phyloP scores from a whole-genome alignment of 1,284 basidiomycete genomes.

The Cerrena zonata region DNA sequence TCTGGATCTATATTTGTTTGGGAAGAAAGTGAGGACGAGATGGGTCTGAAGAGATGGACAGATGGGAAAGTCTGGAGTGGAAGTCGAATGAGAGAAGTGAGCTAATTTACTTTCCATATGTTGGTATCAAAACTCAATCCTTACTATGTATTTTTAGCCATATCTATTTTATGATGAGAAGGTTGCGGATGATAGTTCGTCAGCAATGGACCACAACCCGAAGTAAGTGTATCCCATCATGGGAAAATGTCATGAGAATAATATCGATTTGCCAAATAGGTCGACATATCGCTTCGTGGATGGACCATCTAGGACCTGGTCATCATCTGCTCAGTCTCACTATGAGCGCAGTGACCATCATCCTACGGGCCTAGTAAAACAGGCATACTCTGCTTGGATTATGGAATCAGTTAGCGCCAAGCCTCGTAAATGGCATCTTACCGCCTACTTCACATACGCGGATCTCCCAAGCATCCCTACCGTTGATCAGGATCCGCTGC shows the following conservation, averaged over 20 bases:
- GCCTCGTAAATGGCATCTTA: constrained; percentile 57
- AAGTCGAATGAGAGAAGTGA: constrained; percentile 57
- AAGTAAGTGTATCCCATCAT: constrained; percentile 32
- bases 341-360: constrained; percentile 50
- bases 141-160: constrained; percentile 30
- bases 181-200: constrained; percentile 36
- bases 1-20: constrained; percentile 62
- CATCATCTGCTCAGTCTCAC: constrained; percentile 53
- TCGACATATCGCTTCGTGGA: constrained; percentile 54
- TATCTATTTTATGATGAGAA: constrained; percentile 67
- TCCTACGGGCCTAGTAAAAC: constrained; percentile 53
- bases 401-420: constrained; percentile 38
- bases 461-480: constrained; percentile 56
- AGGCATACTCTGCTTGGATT: constrained; percentile 63
- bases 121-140: not conserved
- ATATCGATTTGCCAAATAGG: constrained; percentile 9
- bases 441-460: constrained; percentile 58
- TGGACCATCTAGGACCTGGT: constrained; percentile 43
- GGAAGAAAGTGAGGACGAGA: constrained; percentile 61
- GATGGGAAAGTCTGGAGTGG: constrained; percentile 65
- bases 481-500: constrained; percentile 47
- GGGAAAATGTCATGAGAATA: not conserved
- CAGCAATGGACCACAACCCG: constrained; percentile 28
- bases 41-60: constrained; percentile 57
- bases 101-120: constrained; percentile 7